A percentile compares a stretch with the other conserved stretches of the same genome.
Conservation (phyloP, 2,329 filamentous ascomycete species). For the Hysterium pulicare region DNA sequence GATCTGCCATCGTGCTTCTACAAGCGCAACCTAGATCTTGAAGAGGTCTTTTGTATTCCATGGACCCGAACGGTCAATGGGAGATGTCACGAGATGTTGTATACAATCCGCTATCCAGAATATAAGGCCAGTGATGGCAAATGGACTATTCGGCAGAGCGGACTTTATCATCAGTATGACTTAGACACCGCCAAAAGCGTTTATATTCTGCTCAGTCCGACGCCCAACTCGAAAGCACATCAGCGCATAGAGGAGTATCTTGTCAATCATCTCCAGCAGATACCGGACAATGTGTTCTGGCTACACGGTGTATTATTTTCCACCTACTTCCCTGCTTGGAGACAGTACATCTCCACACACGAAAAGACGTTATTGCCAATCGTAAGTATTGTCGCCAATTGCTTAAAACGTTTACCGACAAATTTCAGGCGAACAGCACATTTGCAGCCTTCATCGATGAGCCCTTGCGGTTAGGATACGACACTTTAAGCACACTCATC, state of each 20-base stretch:
- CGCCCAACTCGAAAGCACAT: constrained; percentile 13
- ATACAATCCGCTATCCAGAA: constrained; percentile 30
- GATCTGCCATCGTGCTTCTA: constrained; percentile 24
- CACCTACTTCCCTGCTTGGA: constrained; percentile 28
- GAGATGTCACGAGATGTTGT: constrained; percentile 26
- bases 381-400: constrained; percentile 7
- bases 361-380: constrained; percentile 22
- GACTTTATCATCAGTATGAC: constrained; percentile 30
- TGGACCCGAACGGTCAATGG: too few relatives aligned
- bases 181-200: constrained; percentile 14
- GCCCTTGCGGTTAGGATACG: constrained; percentile 15
- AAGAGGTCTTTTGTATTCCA: constrained; percentile 24
- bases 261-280: constrained; percentile 15
- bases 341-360: constrained; percentile 23
- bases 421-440: constrained; percentile 2
- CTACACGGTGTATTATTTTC: constrained; percentile 26
- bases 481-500: constrained; percentile 12
- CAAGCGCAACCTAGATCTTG: constrained; percentile 17
- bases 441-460: constrained; percentile 15
- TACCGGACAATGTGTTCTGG: too few relatives aligned
- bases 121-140: constrained; percentile 16
- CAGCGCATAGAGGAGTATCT: constrained; percentile 5
- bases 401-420: not conserved
- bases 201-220: constrained; percentile 26
- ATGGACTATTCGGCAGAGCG: constrained; percentile 31